Evolutionary conservation across 345 rosid species (phyloP).

Genomic region (Gynandropsis gynandra): DNA sequence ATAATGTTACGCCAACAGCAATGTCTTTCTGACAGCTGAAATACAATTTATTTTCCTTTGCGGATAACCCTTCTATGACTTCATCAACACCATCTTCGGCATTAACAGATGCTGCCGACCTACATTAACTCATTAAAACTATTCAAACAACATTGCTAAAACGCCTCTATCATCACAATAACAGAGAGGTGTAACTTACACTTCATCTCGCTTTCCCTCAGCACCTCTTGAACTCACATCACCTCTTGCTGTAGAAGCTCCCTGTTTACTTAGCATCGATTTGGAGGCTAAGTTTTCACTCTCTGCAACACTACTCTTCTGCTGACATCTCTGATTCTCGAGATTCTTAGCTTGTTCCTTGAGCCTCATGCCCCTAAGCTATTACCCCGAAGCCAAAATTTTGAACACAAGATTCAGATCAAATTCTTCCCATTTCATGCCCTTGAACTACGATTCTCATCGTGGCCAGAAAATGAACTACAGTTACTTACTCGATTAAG

Average conservation of each 20-base stretch:
- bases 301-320: constrained; percentile 31
- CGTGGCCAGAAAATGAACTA: neutral
- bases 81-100: constrained; percentile 2
- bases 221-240: constrained; percentile 1
- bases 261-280: constrained; percentile 4
- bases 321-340: constrained; percentile 48
- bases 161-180: neutral
- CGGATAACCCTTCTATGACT: constrained; percentile 10
- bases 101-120: constrained; percentile 9
- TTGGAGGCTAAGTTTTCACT: constrained; percentile 17
- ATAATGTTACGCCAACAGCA: neutral
- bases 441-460: constrained; percentile 5
- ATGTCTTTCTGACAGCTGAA: neutral
- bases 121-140: constrained; percentile 18
- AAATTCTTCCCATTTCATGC: neutral
- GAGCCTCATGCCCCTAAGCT: constrained; percentile 71
- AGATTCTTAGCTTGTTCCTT: constrained; percentile 73
- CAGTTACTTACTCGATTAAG: constrained; percentile 53
- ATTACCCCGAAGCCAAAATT: constrained; percentile 9
- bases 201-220: constrained; percentile 20
- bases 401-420: neutral
- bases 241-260: neutral
- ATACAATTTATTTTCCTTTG: constrained; percentile 11
- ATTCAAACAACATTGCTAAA: neutral
- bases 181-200: constrained; percentile 16